Conservation (phyloP, 371 early-diverging fungal genomes). For the Lichtheimia ramosa region DNA sequence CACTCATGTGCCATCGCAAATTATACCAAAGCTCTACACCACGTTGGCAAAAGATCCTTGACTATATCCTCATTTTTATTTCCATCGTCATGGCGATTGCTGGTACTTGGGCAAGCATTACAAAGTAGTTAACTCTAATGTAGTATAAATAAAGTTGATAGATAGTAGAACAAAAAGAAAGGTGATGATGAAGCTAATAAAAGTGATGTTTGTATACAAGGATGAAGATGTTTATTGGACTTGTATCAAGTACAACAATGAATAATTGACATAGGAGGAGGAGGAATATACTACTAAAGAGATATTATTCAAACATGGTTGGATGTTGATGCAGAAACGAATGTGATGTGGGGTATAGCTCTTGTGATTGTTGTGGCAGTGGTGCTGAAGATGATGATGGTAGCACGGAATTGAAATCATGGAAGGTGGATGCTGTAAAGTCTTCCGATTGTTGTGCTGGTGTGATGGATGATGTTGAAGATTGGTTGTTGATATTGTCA, state of each 20-base stretch:
- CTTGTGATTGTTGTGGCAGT: neutral
- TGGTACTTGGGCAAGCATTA: conserved; percentile 34
- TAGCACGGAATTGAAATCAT: no score
- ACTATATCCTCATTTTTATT: conserved; percentile 16
- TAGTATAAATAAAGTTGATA: no score
- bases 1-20: conserved; percentile 48
- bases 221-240: no score
- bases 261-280: no score
- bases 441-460: no score
- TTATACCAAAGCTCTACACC: conserved; percentile 31
- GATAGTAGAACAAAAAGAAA: no score
- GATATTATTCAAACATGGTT: neutral
- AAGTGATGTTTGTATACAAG: no score
- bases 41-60: conserved; percentile 9
- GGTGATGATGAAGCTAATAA: no score
- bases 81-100: conserved; percentile 23
- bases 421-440: no score
- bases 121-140: conserved; percentile 7
- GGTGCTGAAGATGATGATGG: neutral
- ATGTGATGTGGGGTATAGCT: neutral
- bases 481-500: conserved; percentile 16
- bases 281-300: neutral
- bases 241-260: no score
- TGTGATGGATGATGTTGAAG: no score
- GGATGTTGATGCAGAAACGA: neutral